Percentiles rank a stretch among this genome's conserved stretches.
Conservation (phyloP, 1,284 basidiomycete species). For the Cystobasidium pallidum region DNA sequence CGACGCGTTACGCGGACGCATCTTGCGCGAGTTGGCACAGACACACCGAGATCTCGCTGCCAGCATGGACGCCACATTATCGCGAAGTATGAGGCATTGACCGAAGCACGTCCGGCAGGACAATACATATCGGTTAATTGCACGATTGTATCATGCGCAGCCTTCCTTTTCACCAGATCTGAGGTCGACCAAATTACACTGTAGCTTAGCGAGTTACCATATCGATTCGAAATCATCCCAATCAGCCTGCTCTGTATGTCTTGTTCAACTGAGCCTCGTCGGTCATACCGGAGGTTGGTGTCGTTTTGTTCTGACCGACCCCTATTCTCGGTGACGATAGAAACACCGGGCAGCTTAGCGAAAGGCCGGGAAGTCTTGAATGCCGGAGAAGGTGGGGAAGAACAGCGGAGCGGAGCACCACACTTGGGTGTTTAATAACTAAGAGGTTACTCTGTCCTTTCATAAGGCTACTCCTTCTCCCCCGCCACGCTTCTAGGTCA, state of each 20-base stretch:
- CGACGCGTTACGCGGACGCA: constrained; percentile 22
- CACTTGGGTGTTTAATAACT: background rate
- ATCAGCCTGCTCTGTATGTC: background rate
- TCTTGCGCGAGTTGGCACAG: constrained; percentile 35
- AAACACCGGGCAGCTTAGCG: no score
- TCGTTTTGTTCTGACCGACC: no score
- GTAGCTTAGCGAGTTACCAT: background rate
- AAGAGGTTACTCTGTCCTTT: background rate
- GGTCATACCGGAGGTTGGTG: no score
- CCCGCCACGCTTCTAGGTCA: no score
- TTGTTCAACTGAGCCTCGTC: no score
- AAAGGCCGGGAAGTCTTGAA: no score
- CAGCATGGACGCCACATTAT: constrained; percentile 36
- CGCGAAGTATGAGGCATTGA: constrained; percentile 22
- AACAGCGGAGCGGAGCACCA: background rate
- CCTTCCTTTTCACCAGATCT: no score
- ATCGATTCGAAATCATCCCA: background rate
- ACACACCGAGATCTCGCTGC: constrained; percentile 34
- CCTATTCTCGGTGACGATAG: no score
- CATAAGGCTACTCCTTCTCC: no score
- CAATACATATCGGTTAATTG: no score
- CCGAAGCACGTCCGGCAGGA: background rate
- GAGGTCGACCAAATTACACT: no score
- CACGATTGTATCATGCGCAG: no score
- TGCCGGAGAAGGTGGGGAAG: background rate